phyloP scores from a whole-genome alignment of 2,329 filamentous ascomycete genomes.

The Byssothecium circinans region DNA sequence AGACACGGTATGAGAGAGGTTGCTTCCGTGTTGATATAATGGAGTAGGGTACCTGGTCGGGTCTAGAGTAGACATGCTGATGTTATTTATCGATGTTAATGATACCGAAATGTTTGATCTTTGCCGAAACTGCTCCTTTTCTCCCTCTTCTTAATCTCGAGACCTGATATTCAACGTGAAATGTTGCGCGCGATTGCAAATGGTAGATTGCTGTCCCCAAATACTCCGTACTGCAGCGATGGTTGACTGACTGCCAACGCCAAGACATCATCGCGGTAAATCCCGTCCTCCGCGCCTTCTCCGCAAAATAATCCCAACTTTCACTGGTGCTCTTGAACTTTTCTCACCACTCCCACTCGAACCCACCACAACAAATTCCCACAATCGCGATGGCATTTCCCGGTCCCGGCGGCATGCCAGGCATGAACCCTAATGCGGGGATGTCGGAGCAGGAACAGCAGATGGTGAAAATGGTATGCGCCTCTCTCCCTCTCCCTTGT shows the following conservation, averaged over 20 bases:
- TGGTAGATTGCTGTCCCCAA: no score
- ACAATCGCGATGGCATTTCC: conserved; percentile 36
- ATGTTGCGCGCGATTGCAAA: no score
- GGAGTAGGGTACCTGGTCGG: neutral
- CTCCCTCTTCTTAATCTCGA: no score
- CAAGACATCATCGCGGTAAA: conserved; percentile 26
- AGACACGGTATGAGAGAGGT: neutral
- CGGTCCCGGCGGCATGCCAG: conserved; percentile 26
- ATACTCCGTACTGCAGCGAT: no score
- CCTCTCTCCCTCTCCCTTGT: neutral
- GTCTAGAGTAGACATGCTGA: conserved; percentile 3
- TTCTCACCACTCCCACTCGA: conserved; percentile 1
- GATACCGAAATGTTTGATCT: neutral
- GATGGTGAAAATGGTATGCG: conserved; percentile 51
- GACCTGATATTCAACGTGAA: no score
- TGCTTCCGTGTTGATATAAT: conserved; percentile 2
- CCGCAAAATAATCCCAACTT: conserved; percentile 37
- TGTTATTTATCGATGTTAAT: conserved; percentile 4
- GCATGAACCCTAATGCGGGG: conserved; percentile 40
- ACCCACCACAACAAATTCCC: neutral
- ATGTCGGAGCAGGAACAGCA: conserved; percentile 50
- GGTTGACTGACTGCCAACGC: conserved; percentile 4
- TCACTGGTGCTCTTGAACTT: conserved; percentile 14
- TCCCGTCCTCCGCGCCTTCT: conserved; percentile 39
- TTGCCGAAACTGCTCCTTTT: neutral